Conservation (phyloP, 139 green algal genomes). For the Bryopsis sp. region DNA sequence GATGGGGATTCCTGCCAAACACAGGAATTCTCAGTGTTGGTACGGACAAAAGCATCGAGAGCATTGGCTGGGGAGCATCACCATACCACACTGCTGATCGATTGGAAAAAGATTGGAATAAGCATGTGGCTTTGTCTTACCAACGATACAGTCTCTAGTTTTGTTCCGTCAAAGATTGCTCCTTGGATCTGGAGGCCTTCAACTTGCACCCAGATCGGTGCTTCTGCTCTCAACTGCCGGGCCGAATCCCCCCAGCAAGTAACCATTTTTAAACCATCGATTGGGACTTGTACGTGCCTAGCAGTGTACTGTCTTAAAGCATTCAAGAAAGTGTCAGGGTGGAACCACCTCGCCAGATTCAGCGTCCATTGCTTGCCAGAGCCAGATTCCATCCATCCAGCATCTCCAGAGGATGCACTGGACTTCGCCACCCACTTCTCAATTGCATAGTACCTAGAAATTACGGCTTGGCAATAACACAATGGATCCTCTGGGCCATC, state of each 20-base stretch:
- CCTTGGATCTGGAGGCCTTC: conserved; percentile 36
- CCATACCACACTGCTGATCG: background rate
- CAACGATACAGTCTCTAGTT: conserved; percentile 10
- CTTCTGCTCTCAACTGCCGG: conserved; percentile 14
- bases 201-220: conserved; percentile 19
- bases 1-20: conserved; percentile 24
- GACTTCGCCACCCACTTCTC: conserved; percentile 27
- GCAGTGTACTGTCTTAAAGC: conserved; percentile 57
- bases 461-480: conserved; percentile 44
- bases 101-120: background rate
- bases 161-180: conserved; percentile 29
- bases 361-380: conserved; percentile 24
- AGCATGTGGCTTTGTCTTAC: background rate
- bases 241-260: conserved; percentile 41
- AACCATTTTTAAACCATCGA: conserved; percentile 52
- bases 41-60: background rate
- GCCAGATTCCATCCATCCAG: conserved; percentile 20
- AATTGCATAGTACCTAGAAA: conserved; percentile 34
- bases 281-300: conserved; percentile 24
- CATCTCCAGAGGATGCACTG: conserved; percentile 8
- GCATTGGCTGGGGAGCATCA: background rate
- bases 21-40: background rate
- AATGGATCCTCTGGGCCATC: conserved; percentile 41
- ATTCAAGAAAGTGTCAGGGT: conserved; percentile 57
- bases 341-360: conserved; percentile 47